phyloP scores from a whole-genome alignment of 1,284 basidiomycete genomes.

The Ceratobasidium sp. region DNA sequence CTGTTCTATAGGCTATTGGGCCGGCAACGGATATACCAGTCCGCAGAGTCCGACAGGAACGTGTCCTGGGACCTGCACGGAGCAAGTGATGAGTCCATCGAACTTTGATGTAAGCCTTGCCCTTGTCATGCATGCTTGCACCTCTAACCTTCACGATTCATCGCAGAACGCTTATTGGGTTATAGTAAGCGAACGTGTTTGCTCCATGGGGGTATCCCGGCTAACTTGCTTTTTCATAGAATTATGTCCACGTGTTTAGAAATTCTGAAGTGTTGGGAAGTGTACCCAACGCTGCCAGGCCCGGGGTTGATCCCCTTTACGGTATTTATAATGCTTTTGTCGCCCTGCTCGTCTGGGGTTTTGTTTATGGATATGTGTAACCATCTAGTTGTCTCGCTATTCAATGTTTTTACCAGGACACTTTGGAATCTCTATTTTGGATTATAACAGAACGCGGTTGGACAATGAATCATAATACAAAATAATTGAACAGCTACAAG shows the following conservation, averaged over 20 bases:
- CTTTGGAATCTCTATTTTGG: neutral
- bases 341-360: neutral
- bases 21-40: slow-evolving; percentile 69
- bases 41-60: slow-evolving; percentile 59
- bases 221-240: neutral
- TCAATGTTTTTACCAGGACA: neutral
- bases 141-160: neutral
- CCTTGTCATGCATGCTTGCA: neutral
- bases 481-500: no score
- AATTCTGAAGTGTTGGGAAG: slow-evolving; percentile 19
- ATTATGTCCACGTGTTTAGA: slow-evolving; percentile 26
- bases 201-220: neutral
- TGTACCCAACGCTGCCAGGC: neutral
- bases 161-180: slow-evolving; percentile 26
- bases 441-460: no score
- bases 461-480: no score
- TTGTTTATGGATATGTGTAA: neutral
- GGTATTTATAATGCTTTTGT: neutral
- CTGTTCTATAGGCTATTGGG: slow-evolving; percentile 65
- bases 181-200: neutral
- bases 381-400: slow-evolving; percentile 1
- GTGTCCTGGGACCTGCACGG: slow-evolving; percentile 75
- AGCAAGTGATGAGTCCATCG: slow-evolving; percentile 66
- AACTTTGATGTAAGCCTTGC: slow-evolving; percentile 54
- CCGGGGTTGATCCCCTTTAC: neutral